Conservation (phyloP, 1,284 basidiomycete genomes). For the Malassezia restricta region DNA sequence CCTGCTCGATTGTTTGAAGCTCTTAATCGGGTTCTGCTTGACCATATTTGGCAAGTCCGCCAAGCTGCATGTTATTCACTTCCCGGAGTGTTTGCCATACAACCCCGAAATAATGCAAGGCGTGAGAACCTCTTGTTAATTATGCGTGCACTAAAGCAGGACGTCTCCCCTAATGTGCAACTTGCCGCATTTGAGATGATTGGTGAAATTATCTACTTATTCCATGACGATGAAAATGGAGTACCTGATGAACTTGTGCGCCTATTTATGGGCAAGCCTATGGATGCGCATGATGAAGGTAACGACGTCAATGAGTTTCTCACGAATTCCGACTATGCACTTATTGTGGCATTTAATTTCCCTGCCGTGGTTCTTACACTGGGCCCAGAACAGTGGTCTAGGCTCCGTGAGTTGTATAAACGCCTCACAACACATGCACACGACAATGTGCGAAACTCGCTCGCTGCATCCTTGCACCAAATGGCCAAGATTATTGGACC, state of each 20-base stretch:
- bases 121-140: conserved; percentile 27
- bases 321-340: conserved; percentile 58
- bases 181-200: conserved; percentile 74
- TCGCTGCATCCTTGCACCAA: conserved; percentile 79
- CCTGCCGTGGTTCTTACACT: conserved; percentile 80
- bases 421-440: conserved; percentile 53
- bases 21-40: conserved; percentile 60
- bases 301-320: not conserved
- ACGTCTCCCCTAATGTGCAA: conserved; percentile 61
- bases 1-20: conserved; percentile 52
- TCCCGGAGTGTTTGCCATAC: conserved; percentile 56
- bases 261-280: conserved; percentile 58
- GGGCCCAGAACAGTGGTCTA: conserved; percentile 63
- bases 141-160: conserved; percentile 53
- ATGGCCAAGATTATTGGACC: conserved; percentile 71
- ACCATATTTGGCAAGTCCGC: conserved; percentile 69
- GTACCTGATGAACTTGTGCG: conserved; percentile 64
- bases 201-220: conserved; percentile 80
- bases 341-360: conserved; percentile 86
- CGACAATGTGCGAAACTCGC: conserved; percentile 58
- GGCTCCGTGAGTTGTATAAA: conserved; percentile 61
- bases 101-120: conserved; percentile 9
- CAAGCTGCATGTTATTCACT: conserved; percentile 78
- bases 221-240: conserved; percentile 54
- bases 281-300: conserved; percentile 1